phyloP scores from a whole-genome alignment of 176 grass and related monocot genomes.

The Paspalum notatum region DNA sequence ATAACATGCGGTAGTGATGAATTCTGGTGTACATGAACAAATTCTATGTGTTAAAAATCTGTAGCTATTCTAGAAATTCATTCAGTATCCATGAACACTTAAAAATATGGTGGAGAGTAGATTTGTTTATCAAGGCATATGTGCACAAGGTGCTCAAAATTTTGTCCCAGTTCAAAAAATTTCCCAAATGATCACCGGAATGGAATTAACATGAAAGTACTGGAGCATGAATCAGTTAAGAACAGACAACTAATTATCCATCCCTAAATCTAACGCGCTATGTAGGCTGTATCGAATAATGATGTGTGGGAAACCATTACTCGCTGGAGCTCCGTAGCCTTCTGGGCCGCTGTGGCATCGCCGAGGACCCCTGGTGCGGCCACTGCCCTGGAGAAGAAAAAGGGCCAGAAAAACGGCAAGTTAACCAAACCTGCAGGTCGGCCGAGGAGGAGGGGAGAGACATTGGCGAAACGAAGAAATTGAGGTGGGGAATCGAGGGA shows the following conservation, averaged over 20 bases:
- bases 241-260: neutral
- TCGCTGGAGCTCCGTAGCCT: slow-evolving; percentile 42
- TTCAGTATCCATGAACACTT: slow-evolving; percentile 10
- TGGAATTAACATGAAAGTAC: neutral
- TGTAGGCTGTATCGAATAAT: neutral
- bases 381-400: slow-evolving; percentile 43
- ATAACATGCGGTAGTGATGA: neutral
- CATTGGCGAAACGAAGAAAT: neutral
- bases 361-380: slow-evolving; percentile 31
- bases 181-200: neutral
- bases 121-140: neutral
- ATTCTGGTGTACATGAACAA: neutral
- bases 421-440: slow-evolving; percentile 8
- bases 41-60: neutral
- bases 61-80: neutral
- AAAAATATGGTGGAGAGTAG: neutral
- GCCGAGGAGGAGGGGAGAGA: neutral
- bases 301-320: neutral
- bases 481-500: neutral
- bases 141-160: neutral
- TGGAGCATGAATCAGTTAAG: neutral
- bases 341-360: slow-evolving; percentile 6
- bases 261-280: neutral
- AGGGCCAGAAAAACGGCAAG: neutral
- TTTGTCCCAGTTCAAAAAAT: neutral